Evolutionary conservation across 2,329 filamentous ascomycete genomes (phyloP), one percentile per base, ranked within the genome.

Genomic region (Aulographum hederae): DNA sequence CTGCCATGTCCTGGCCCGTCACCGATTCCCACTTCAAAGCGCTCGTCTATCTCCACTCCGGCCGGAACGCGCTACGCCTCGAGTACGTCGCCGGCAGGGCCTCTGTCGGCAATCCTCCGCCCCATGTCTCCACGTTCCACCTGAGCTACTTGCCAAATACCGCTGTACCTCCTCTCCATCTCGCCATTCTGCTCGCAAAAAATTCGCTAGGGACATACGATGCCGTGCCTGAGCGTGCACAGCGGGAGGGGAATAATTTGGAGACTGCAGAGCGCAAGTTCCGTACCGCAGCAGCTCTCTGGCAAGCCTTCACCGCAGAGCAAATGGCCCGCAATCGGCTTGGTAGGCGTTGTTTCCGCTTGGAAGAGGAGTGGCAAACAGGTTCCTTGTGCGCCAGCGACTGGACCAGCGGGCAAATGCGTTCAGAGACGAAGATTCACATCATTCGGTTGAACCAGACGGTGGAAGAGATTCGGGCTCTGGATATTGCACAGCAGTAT

Each of bases 251-350:
- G 13, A 92, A 93, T 51, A 68, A 67, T 2, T 49, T 95, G 21
- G 75, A 85, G 8, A 72, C 70, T 5, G 89, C 89, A 0, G 66
- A 92, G 32, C 72, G 70, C 45, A 98, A 98, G 50, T 94, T 89
- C 50, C 72, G 85, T 39, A 94, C 92, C 78, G 78, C 84, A 13
- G 86, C 82, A 16, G 94, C 95, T 49, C 63, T 95, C 11, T 95
- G 89, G 85, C 89, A 98, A 51, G 82, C 85, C 5, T 95, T 92
- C 46, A 95, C 86, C 0, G 82, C 81, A 5, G 89, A 98, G 51
- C 85, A 95, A 50, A 95, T 95, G 86, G 78, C 72, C 51, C 74
- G 82, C 39, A 79, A 93, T 49, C 79, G 77, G 37, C 71, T 95
- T 41, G 84, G 85, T 6, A 69, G 86, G 36, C 73, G 86, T 35